phyloP scores from a whole-genome alignment of 345 rosid genomes.

The Hevea brasiliensis region DNA sequence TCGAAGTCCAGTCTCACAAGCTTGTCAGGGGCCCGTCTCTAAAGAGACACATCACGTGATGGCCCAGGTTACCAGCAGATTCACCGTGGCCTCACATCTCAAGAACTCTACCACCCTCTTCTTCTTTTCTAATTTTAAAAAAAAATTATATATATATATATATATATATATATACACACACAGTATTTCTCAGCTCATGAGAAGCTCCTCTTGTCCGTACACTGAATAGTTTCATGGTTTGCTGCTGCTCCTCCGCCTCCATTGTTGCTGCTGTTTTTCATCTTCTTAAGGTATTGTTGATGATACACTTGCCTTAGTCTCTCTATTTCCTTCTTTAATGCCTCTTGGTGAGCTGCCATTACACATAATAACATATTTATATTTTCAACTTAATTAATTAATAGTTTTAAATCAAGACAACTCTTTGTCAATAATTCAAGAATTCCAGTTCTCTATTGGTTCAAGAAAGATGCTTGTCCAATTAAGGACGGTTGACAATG shows the following conservation, averaged over 20 bases:
- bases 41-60: conserved; percentile 43
- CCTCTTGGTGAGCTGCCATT: conserved; percentile 73
- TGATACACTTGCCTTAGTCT: conserved; percentile 72
- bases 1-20: not conserved
- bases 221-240: not conserved
- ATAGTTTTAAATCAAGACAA: too few species aligned
- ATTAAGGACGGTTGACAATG: too few species aligned
- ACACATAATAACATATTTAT: too few species aligned
- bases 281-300: conserved; percentile 53
- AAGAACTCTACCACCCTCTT: not conserved
- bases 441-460: too few species aligned
- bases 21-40: conserved; percentile 18
- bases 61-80: conserved; percentile 28
- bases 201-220: conserved; percentile 1
- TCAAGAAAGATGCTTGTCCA: too few species aligned
- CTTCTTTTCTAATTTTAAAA: not conserved
- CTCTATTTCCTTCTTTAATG: conserved; percentile 87
- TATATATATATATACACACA: too few species aligned
- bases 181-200: not conserved
- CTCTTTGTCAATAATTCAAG: too few species aligned
- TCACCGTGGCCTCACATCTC: conserved; percentile 11
- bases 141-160: too few species aligned
- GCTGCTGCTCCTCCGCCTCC: not conserved
- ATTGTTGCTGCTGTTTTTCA: conserved; percentile 21
- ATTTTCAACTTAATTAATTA: too few species aligned